Percentiles rank a stretch among this genome's conserved stretches.
These are phyloP conservation scores for Leccinum variicolor DNA, from an alignment of 768 basidiomycete species.

Conservation along the genomic window DNA sequence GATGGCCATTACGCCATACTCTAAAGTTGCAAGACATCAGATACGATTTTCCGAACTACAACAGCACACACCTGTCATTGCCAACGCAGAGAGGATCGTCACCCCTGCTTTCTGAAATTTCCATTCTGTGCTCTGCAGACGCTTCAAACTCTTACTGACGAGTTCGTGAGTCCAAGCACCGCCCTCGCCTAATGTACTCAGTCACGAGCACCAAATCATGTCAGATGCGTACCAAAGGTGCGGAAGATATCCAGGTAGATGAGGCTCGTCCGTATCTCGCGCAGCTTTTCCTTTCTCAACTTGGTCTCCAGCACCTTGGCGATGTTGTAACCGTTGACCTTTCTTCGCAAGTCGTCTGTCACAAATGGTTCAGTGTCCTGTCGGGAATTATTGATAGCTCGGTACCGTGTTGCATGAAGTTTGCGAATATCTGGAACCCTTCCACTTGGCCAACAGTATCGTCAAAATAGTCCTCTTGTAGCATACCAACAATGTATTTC, in stretches of 20 bases:
- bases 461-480: neutral
- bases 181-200: neutral
- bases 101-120: neutral
- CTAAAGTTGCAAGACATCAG: neutral
- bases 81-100: neutral
- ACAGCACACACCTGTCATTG: neutral
- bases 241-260: neutral
- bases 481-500: neutral
- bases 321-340: neutral
- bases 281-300: neutral
- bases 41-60: neutral
- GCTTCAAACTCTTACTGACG: neutral
- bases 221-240: neutral
- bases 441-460: neutral
- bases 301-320: neutral
- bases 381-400: neutral
- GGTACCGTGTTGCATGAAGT: neutral
- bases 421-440: neutral
- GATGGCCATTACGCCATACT: neutral
- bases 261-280: neutral
- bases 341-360: neutral
- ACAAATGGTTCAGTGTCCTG: neutral
- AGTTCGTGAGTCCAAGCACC: neutral
- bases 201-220: neutral
- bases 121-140: neutral